phyloP scores from a whole-genome alignment of 106 monocot genomes.

The Platanthera guangdongensis region DNA sequence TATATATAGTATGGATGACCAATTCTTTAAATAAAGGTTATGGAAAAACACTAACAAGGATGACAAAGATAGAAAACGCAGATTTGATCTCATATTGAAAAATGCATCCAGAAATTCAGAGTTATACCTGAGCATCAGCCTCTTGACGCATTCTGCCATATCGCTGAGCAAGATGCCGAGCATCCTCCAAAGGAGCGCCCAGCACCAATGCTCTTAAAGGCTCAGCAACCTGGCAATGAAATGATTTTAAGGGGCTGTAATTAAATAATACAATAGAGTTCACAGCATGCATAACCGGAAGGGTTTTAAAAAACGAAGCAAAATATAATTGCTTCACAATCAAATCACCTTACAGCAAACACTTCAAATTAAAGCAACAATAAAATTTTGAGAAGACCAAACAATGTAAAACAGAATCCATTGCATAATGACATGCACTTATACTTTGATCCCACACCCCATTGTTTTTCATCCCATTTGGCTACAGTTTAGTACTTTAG shows the following conservation, averaged over 20 bases:
- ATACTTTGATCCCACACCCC: too few relatives aligned
- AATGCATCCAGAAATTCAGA: neutral
- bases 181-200: slow-evolving; percentile 96
- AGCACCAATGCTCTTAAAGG: slow-evolving; percentile 95
- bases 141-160: slow-evolving; percentile 92
- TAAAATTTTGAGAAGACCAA: neutral
- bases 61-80: neutral
- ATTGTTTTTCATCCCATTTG: too few relatives aligned
- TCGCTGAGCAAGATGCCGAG: slow-evolving; percentile 87
- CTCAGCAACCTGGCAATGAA: slow-evolving; percentile 70
- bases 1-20: neutral
- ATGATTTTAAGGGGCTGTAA: neutral
- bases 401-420: too few relatives aligned
- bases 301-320: neutral
- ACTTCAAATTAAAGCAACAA: neutral
- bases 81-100: neutral
- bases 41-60: neutral
- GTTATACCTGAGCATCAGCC: slow-evolving; percentile 85
- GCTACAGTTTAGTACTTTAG: too few relatives aligned
- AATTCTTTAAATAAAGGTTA: neutral
- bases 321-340: neutral
- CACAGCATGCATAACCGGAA: neutral
- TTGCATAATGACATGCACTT: too few relatives aligned
- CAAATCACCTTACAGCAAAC: neutral
- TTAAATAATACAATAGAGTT: neutral